Evolutionary conservation across 805 yeast genomes (phyloP).

Genomic region (Cyberlindnera maclurae): DNA sequence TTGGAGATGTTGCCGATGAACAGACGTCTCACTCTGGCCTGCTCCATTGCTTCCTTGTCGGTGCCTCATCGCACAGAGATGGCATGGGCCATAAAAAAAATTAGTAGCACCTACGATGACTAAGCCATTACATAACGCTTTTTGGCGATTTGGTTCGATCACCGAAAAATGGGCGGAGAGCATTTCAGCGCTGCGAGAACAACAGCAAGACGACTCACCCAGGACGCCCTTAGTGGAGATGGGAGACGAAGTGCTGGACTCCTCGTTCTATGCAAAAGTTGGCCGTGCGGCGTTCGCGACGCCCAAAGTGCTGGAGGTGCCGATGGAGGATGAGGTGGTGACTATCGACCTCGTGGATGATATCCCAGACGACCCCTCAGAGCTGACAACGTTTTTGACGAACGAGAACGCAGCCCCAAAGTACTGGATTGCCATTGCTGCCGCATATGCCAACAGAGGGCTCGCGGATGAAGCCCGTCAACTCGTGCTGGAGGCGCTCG

Average conservation of each 20-base stretch:
- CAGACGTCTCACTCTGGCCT: slow-evolving; percentile 28
- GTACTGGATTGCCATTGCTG: slow-evolving; percentile 80
- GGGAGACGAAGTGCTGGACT: slow-evolving; percentile 7
- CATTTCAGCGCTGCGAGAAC: too few relatives aligned
- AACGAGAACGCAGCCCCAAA: slow-evolving; percentile 71
- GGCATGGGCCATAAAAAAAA: too few relatives aligned
- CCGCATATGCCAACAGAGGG: slow-evolving; percentile 65
- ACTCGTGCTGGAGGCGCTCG: slow-evolving; percentile 10
- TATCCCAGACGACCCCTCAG: slow-evolving; percentile 74
- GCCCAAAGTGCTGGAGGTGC: slow-evolving; percentile 41
- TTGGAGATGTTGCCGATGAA: slow-evolving; percentile 67
- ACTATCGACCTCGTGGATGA: slow-evolving; percentile 76
- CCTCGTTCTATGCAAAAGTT: slow-evolving; percentile 9
- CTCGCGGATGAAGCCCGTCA: slow-evolving; percentile 50
- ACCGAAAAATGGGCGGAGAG: too few relatives aligned
- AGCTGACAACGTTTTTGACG: slow-evolving; percentile 67
- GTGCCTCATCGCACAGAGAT: background rate
- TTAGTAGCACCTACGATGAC: too few relatives aligned
- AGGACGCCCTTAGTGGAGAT: background rate
- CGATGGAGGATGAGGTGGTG: slow-evolving; percentile 77
- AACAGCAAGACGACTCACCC: slow-evolving; percentile 1
- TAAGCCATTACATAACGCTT: too few relatives aligned
- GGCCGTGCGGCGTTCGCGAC: slow-evolving; percentile 1
- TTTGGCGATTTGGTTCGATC: too few relatives aligned
- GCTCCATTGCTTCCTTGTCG: slow-evolving; percentile 1